Conservation (phyloP, 1,139 yeast species). For the Taphrina communis region DNA sequence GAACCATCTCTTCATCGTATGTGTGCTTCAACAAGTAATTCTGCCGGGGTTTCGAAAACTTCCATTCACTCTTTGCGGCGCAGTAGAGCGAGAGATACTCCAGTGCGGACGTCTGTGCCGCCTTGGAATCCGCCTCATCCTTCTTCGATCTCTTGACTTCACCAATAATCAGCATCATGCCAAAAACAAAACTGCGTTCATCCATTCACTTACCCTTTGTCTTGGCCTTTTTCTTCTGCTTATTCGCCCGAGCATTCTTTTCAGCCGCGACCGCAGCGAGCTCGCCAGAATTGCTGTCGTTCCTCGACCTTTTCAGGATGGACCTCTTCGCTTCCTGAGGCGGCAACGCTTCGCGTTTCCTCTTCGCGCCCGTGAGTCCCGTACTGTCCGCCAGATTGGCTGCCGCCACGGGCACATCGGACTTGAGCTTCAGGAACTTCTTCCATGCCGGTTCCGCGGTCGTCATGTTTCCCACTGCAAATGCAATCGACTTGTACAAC, state of each 20-base stretch:
- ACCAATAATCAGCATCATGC: not conserved
- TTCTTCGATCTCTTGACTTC: constrained; percentile 18
- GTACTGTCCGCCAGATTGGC: constrained; percentile 13
- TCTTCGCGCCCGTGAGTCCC: constrained; percentile 7
- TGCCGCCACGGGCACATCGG: constrained; percentile 20
- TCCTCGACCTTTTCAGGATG: not conserved
- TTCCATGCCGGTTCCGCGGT: constrained; percentile 39
- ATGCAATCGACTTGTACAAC: too few relatives aligned
- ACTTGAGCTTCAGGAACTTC: constrained; percentile 31
- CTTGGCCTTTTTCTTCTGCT: constrained; percentile 27
- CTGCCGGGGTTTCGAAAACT: constrained; percentile 37
- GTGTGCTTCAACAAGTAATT: constrained; percentile 28
- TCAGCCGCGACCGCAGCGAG: not conserved
- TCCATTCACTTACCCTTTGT: constrained; percentile 7
- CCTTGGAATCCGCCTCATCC: constrained; percentile 31
- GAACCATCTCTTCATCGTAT: constrained; percentile 17
- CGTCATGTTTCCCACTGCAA: constrained; percentile 2
- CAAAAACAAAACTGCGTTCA: too few relatives aligned
- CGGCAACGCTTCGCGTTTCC: constrained; percentile 9
- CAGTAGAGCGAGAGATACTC: constrained; percentile 25
- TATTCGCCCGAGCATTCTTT: constrained; percentile 10
- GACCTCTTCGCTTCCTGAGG: constrained; percentile 12
- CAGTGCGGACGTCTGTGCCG: constrained; percentile 19
- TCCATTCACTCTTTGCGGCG: constrained; percentile 14
- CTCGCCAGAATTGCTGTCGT: not conserved